phyloP scores from a whole-genome alignment of 768 basidiomycete genomes.

The Termitomyces sp. region DNA sequence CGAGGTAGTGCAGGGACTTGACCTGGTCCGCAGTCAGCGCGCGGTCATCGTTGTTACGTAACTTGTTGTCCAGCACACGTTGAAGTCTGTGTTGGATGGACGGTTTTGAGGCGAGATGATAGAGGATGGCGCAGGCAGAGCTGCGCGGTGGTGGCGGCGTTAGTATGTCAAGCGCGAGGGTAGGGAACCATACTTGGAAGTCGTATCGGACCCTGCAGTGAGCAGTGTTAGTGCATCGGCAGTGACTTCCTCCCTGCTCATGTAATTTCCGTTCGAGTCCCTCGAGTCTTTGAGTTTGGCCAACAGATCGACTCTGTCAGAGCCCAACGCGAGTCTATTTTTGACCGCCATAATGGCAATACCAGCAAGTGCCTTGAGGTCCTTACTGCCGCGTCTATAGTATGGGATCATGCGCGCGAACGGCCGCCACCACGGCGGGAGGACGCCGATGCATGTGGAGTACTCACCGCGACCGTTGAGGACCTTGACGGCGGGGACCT shows the following conservation, averaged over 20 bases:
- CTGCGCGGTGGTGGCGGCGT: no score
- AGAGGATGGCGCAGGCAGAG: conserved; percentile 86
- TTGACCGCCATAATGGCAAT: conserved; percentile 75
- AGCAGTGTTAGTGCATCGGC: conserved; percentile 84
- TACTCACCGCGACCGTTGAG: conserved; percentile 87
- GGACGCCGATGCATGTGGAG: conserved; percentile 75
- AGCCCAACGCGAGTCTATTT: conserved; percentile 60
- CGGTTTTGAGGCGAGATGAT: conserved; percentile 71
- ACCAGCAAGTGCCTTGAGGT: conserved; percentile 71
- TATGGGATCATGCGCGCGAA: conserved; percentile 62
- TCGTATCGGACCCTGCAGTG: conserved; percentile 89
- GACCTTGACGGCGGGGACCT: conserved; percentile 79
- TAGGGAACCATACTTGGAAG: conserved; percentile 79
- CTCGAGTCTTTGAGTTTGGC: conserved; percentile 60
- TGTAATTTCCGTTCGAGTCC: conserved; percentile 61
- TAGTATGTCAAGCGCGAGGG: no score
- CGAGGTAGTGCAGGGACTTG: conserved; percentile 72
- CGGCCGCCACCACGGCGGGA: conserved; percentile 70
- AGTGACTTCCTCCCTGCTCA: conserved; percentile 80
- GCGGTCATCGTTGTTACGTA: conserved; percentile 39
- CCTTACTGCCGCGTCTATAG: conserved; percentile 61
- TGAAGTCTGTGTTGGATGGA: conserved; percentile 66
- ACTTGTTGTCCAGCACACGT: conserved; percentile 64
- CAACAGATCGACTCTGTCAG: conserved; percentile 76
- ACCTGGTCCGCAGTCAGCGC: conserved; percentile 62